Conservation (phyloP, 2,329 filamentous ascomycete genomes). For the Fusarium fracticaudum region DNA sequence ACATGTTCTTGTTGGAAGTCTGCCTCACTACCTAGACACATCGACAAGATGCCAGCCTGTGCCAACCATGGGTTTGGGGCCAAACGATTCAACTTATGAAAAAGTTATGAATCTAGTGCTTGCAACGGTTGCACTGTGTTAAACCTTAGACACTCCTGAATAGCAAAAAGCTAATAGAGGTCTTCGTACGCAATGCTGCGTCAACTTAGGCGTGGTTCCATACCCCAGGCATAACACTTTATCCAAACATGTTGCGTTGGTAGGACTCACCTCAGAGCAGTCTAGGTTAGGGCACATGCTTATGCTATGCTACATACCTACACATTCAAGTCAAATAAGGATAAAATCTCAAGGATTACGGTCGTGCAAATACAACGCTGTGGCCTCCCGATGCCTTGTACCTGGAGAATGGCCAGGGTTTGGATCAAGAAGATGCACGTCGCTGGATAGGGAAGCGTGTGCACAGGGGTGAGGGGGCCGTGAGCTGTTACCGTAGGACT, state of each 20-base stretch:
- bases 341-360: not conserved
- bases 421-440: slow-evolving; percentile 39
- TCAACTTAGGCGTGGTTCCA: slow-evolving; percentile 17
- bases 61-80: not conserved
- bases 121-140: not conserved
- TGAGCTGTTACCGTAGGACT: slow-evolving; percentile 28
- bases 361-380: slow-evolving; percentile 21
- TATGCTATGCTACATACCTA: not conserved
- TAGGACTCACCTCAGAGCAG: slow-evolving; percentile 2
- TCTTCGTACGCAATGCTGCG: not conserved
- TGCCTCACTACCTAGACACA: not conserved
- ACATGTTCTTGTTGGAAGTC: not conserved
- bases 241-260: not conserved
- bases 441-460: slow-evolving; percentile 40
- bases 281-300: not conserved
- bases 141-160: not conserved
- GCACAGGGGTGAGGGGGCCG: slow-evolving; percentile 33
- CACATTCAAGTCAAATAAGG: not conserved
- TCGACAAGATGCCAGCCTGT: not conserved
- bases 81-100: not conserved
- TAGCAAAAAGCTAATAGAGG: not conserved
- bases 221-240: slow-evolving; percentile 11
- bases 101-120: not conserved
- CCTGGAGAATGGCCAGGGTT: slow-evolving; percentile 24
- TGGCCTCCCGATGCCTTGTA: slow-evolving; percentile 31